A percentile compares a stretch with the other conserved stretches of the same genome.
phyloP scores from a whole-genome alignment of 768 basidiomycete species.

The Coprinopsis marcescibilis region DNA sequence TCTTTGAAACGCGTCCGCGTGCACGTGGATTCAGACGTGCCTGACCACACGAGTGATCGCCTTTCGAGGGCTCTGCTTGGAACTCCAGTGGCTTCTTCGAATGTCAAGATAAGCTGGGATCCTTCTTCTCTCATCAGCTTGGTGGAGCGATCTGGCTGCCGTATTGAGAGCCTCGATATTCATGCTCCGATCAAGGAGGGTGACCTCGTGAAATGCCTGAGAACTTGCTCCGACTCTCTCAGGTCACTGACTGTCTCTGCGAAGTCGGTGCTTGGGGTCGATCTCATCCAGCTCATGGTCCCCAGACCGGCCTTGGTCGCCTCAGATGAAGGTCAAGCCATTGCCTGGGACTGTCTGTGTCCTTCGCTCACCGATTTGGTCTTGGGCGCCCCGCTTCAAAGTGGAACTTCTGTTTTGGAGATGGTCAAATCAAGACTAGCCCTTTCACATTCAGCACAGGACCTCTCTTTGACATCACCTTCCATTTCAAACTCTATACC shows the following conservation, averaged over 20 bases:
- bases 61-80: conserved; percentile 2
- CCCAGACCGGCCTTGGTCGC: neutral
- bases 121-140: conserved; percentile 23
- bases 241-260: conserved; percentile 21
- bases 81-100: neutral
- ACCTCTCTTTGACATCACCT: neutral
- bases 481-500: neutral
- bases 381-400: conserved; percentile 3
- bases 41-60: conserved; percentile 6
- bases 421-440: conserved; percentile 1
- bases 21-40: conserved; percentile 18
- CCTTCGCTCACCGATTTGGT: conserved; percentile 5
- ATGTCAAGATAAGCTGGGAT: conserved; percentile 16
- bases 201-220: conserved; percentile 21
- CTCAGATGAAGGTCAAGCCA: neutral
- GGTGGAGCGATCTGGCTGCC: conserved; percentile 25
- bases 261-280: conserved; percentile 2
- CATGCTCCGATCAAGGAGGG: conserved; percentile 24
- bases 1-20: conserved; percentile 26
- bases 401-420: conserved; percentile 4
- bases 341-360: conserved; percentile 1
- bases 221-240: conserved; percentile 19
- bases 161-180: conserved; percentile 22
- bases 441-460: neutral
- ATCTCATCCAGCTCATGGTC: neutral